These are phyloP conservation scores for Fusarium denticulatum DNA, from an alignment of 2,329 filamentous ascomycete species.

Conservation along the genomic window DNA sequence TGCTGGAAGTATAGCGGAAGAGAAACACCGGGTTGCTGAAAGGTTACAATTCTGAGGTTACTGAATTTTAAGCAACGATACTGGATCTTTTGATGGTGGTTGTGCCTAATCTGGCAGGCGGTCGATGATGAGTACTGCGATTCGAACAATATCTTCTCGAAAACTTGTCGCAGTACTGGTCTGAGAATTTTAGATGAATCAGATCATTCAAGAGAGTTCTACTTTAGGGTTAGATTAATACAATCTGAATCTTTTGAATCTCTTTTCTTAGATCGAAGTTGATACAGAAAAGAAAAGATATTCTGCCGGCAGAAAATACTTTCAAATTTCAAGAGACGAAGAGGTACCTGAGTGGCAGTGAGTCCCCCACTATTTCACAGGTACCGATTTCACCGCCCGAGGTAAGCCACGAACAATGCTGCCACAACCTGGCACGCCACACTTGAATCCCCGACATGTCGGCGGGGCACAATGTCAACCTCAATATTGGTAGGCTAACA, in stretches of 20 bases:
- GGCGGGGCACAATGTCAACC: constrained; percentile 39
- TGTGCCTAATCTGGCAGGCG: constrained; percentile 16
- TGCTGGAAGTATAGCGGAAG: not conserved
- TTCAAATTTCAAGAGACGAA: not conserved
- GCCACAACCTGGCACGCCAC: constrained; percentile 22
- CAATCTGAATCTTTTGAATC: not conserved
- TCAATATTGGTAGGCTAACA: constrained; percentile 23
- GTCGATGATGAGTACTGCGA: not conserved
- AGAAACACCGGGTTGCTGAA: not conserved
- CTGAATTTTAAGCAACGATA: constrained; percentile 18
- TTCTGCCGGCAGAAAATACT: constrained; percentile 15
- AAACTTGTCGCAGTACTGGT: not conserved
- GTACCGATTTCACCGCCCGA: constrained; percentile 1
- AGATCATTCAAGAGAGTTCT: not conserved
- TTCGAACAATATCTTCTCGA: not conserved
- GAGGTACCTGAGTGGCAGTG: not conserved
- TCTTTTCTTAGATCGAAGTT: not conserved
- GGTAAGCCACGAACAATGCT: not conserved
- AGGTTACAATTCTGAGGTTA: not conserved
- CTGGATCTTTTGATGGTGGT: not conserved
- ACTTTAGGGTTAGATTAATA: fast-evolving
- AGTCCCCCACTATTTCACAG: not conserved
- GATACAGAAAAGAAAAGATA: not conserved
- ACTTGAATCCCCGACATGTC: constrained; percentile 6
- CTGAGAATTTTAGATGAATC: too few species aligned